Conservation (phyloP, 225 moss, liverwort and hornwort genomes). For the Physcomitrellopsis africana region DNA sequence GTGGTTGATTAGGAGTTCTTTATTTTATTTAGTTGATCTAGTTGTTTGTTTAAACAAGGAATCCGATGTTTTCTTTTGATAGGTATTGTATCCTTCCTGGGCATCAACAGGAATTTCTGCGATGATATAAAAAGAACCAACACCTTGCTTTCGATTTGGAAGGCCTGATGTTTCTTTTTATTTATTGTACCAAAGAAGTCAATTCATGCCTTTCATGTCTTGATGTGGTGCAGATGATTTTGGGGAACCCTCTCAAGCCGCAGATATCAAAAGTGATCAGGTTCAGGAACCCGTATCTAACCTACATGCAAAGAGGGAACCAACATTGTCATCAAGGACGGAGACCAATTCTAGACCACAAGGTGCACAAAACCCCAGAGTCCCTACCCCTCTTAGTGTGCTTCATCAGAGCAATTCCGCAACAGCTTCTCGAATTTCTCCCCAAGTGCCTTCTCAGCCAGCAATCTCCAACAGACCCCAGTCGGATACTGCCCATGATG, state of each 20-base stretch:
- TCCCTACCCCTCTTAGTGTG: constrained; percentile 39
- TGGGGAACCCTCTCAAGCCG: constrained; percentile 33
- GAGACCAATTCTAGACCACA: constrained; percentile 41
- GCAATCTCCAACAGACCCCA: constrained; percentile 37
- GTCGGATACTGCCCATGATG: constrained; percentile 37
- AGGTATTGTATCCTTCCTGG: background rate
- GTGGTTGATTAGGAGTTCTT: background rate
- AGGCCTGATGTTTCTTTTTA: no score
- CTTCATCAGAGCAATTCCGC: constrained; percentile 43
- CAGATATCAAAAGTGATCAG: constrained; percentile 30
- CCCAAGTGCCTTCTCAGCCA: constrained; percentile 37
- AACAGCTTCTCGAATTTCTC: constrained; percentile 31
- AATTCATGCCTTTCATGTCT: background rate
- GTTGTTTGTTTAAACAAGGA: background rate
- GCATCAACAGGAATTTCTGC: no score
- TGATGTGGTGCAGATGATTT: constrained; percentile 51
- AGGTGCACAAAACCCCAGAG: constrained; percentile 56
- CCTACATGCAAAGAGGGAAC: constrained; percentile 21
- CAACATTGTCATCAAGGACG: constrained; percentile 14
- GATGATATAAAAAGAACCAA: no score
- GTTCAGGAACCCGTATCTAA: constrained; percentile 14
- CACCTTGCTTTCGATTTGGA: no score
- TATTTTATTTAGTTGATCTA: background rate
- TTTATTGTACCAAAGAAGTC: background rate
- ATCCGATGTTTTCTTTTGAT: background rate